Evolutionary conservation across 176 grass and related monocot genomes (phyloP).

Genomic region (Lolium multiflorum): DNA sequence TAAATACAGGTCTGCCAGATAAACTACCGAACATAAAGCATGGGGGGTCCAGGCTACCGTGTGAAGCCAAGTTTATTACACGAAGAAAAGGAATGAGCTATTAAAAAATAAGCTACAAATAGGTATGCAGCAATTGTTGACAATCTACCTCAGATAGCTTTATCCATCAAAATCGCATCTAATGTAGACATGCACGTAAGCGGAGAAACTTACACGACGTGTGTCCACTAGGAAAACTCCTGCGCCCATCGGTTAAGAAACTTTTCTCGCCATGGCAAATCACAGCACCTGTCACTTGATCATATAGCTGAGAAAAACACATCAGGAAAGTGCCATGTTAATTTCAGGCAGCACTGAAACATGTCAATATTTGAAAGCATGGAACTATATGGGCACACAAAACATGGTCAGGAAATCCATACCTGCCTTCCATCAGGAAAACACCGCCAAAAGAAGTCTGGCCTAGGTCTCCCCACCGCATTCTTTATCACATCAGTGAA

Average conservation of each 20-base stretch:
- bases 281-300: constrained; percentile 73
- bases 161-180: constrained; percentile 29
- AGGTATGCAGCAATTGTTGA: constrained; percentile 29
- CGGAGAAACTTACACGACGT: constrained; percentile 71
- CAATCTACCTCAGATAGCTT: constrained; percentile 7
- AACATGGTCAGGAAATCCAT: neutral
- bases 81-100: neutral
- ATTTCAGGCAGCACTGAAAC: neutral
- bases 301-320: constrained; percentile 56
- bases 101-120: neutral
- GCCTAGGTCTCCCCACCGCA: constrained; percentile 81
- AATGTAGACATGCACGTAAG: neutral
- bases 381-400: neutral
- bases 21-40: constrained; percentile 3
- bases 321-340: neutral
- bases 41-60: neutral
- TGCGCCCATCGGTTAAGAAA: constrained; percentile 75
- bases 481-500: constrained; percentile 69
- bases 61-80: constrained; percentile 21
- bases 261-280: constrained; percentile 71
- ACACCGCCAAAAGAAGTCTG: constrained; percentile 92
- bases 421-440: constrained; percentile 96
- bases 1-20: neutral
- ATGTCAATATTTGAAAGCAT: neutral
- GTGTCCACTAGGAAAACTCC: constrained; percentile 97